These are phyloP conservation scores for Phytophthora sp. DNA, from an alignment of 352 stramenopile species.

Conservation along the genomic window DNA sequence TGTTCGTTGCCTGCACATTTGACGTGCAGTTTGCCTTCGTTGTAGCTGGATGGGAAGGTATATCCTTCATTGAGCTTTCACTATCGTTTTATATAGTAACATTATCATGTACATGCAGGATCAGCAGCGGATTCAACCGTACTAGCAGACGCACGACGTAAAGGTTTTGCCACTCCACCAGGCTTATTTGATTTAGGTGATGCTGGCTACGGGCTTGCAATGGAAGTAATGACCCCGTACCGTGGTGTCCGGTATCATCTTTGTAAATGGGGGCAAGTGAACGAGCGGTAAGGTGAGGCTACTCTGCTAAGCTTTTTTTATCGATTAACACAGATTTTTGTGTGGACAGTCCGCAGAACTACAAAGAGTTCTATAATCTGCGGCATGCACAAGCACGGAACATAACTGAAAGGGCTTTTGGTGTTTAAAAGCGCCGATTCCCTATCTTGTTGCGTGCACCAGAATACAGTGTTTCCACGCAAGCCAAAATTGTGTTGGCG, in stretches of 20 bases:
- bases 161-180: conserved; percentile 4
- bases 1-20: conserved; percentile 29
- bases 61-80: background rate
- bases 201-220: conserved; percentile 17
- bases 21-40: conserved; percentile 29
- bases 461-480: conserved; percentile 6
- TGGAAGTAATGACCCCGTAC: conserved; percentile 19
- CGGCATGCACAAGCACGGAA: conserved; percentile 22
- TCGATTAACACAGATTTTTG: background rate
- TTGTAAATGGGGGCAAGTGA: conserved; percentile 11
- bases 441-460: background rate
- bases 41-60: conserved; percentile 28
- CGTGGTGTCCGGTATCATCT: conserved; percentile 26
- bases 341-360: conserved; percentile 16
- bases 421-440: conserved; percentile 21
- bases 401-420: conserved; percentile 22
- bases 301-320: background rate
- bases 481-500: conserved; percentile 15
- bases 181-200: conserved; percentile 24
- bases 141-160: background rate
- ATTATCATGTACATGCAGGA: background rate
- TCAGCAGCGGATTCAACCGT: conserved; percentile 15
- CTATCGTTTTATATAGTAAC: background rate
- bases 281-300: conserved; percentile 1
- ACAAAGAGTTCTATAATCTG: conserved; percentile 29